Base-by-base conservation (phyloP, 75 land plant species). In the Azolla pinnata region DNA sequence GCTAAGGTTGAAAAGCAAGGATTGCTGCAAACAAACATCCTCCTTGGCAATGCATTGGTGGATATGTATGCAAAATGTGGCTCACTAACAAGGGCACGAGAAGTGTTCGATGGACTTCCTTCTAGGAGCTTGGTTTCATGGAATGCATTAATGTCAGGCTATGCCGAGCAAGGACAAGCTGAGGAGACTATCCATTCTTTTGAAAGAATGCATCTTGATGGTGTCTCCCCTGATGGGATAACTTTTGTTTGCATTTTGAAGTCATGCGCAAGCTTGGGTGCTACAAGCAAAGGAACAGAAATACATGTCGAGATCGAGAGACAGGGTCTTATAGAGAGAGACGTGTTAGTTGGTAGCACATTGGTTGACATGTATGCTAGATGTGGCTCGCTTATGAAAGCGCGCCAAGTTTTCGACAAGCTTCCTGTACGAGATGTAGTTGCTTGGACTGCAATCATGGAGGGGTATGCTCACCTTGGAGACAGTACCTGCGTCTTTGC, bases 1-100 rank as follows among this genome's bases (percentile, higher is more conserved):
- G 70, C 74, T 54, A 72, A 80, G 67, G 60, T 80, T 12, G 55
- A 31, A 0, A 86, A 74, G 56, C 56, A 67, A 59, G 57, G 31
- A 0, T 74, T 79, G 26, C 32, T 59, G 44, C 66, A 59, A 7
- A 44, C 72, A 57, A 14, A 74, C 7, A 17, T 75, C 23, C 14
- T 72, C n/a, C 29, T 80, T 1, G 78, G 76, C 66, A 83, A 77
- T 67, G 54, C 86, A 44, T 58, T 86, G 2, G 58, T 86, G 18
- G 83, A 82, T 29, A 71, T 86, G 79, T 86, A 86, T 60, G 69
- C 76, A 18, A 83, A 73, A 50, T 69, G 71, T 3, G 83, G 86
- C 26, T 69, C 60, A 29, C 51, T 83, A 7, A 8, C 47, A 10
- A 54, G 58, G 25, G 83, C 86, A 25, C 71, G 54, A 59, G 57